A percentile compares a stretch with the other conserved stretches of the same genome.
phyloP scores from a whole-genome alignment of 257 asterid genomes.

The Pogostemon cablin region DNA sequence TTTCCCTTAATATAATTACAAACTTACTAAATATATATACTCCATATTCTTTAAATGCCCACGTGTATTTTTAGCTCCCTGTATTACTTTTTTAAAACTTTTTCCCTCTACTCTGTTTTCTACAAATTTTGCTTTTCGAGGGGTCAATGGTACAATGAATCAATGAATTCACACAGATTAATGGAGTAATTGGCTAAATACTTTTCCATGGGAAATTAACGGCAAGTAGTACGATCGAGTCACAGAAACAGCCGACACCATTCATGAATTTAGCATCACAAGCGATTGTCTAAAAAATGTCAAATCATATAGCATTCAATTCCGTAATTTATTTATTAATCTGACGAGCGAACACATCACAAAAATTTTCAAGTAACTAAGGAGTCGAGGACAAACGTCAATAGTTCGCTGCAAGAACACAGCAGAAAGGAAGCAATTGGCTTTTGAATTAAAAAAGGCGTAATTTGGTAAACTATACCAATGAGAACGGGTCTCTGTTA shows the following conservation, averaged over 20 bases:
- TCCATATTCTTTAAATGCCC: too few relatives aligned
- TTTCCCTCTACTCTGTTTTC: too few relatives aligned
- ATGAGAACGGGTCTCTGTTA: constrained; percentile 31
- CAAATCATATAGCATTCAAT: constrained; percentile 12
- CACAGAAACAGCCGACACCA: background rate
- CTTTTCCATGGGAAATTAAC: constrained; percentile 10
- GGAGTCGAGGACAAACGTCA: constrained; percentile 20
- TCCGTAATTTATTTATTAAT: constrained; percentile 35
- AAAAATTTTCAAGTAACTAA: constrained; percentile 25
- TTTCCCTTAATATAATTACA: too few relatives aligned
- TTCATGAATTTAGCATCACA: constrained; percentile 7
- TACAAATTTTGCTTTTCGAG: too few relatives aligned
- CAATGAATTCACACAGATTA: background rate
- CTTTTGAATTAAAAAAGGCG: constrained; percentile 21
- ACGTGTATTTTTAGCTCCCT: too few relatives aligned
- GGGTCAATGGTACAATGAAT: background rate
- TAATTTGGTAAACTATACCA: constrained; percentile 27
- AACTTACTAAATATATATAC: too few relatives aligned
- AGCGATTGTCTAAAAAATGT: constrained; percentile 22
- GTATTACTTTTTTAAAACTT: too few relatives aligned
- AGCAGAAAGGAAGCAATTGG: constrained; percentile 25
- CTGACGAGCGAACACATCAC: constrained; percentile 26
- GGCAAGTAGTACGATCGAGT: background rate
- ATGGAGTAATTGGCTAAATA: background rate
- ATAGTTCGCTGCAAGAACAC: constrained; percentile 26